Base-by-base conservation (phyloP, 2,329 filamentous ascomycete genomes). In the Zymoseptoria ardabiliae region DNA sequence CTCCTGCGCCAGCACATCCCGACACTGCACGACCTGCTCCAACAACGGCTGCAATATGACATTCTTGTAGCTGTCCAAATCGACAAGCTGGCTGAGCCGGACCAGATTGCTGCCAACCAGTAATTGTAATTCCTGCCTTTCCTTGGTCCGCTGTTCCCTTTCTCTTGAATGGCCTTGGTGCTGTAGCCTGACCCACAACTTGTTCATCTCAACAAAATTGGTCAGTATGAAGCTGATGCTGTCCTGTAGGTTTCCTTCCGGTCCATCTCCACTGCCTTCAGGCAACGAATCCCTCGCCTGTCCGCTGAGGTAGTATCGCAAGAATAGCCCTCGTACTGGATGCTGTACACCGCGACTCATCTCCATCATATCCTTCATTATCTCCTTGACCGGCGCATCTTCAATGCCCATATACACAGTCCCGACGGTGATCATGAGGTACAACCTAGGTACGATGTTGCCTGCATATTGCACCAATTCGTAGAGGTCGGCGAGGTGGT, bases 291-390 rank as follows among this genome's bases (percentile, higher is more conserved):
- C 94, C 70, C 94, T 84, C 48, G 94, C 93, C 78, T 99, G 94
- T 45, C 94, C 93, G 22, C 91, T 94, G 55, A 99, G 83, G 73
- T 97, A 99, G 77, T 99, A 99, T 72, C 94, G 87, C 70, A 99
- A 78, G 74, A 99, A 99, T 58, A 99, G 81, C 19, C 94, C 94
- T 59, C 94, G 90, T 63, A 97, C 92, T 17, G 94, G 94, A 75
- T 99, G 94, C 72, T 99, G 94, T 21, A 99, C 92, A 58, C 94
- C 94, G 64, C 94, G 85, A 76, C 91, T 97, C 94, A 99, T 99
- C 76, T 99, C 94, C 94, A 99, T 99, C 94, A 99, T 99, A 75
- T 99, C 94, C 78, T 99, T 99, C 94, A 99, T 99, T 63, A 99
- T 91, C 79, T 99, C 94, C 78, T 99, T 99, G 67, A 99, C 94